Base-by-base conservation (phyloP, 2,329 filamentous ascomycete genomes). In the Fusarium mangiferae region DNA sequence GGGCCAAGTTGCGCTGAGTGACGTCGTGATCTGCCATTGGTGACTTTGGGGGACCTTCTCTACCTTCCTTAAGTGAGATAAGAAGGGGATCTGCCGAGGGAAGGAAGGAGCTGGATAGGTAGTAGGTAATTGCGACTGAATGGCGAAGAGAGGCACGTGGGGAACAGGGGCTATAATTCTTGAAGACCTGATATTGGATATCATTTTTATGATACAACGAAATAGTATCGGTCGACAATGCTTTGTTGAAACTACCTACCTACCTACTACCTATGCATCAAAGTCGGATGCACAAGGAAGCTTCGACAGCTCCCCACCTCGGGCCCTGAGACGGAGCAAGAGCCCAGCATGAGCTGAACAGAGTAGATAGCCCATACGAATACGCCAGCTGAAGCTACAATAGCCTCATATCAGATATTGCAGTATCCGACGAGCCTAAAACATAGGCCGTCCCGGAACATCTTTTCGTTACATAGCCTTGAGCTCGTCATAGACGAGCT, bases 1-100 rank as follows among this genome's bases (percentile, higher is more conserved):
- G 54, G 72, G 68, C 48, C 62, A 56, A 68, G 60, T 45, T 49
- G 45, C 42, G 51, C 42, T 51, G 57, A 56, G 71, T 74, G 70
- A 74, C 70, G 70, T 74, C 70, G 62, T 61, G 61, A 52, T 59
- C 28, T 71, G 42, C 49, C 46, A 73, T 73, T 73, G 71, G 71
- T 42, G 52, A 24, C 13, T 49, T 45, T 52, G 30, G 20, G 63
- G 63, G 33, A n/a, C 55, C 51, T 39, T 65, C 59, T 33, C 38
- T 41, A 69, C 51, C 44, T 65, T 65, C 49, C 38, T 54, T n/a
- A 45, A 57, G 49, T 58, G 55, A 38, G 45, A 61, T 28, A 33
- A 59, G 42, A 51, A 45, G 55, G 46, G 26, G 52, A 70, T 44
- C 60, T 66, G 38, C 62, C 68, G 67, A 67, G 68, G 67, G 41